phyloP scores from a whole-genome alignment of 805 yeast genomes.

The Ogataea degrootiae region DNA sequence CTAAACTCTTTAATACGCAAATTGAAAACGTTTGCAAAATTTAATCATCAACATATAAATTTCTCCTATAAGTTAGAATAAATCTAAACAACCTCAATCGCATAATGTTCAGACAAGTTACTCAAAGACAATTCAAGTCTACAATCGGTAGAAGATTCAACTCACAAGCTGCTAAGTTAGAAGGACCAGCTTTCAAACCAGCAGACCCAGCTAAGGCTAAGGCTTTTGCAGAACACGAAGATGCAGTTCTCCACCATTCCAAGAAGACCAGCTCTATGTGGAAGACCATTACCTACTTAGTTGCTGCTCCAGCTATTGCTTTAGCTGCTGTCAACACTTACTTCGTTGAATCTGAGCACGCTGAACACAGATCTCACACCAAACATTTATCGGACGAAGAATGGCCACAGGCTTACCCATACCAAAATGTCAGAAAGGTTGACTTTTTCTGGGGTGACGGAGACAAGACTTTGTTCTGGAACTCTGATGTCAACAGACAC shows the following conservation, averaged over 20 bases:
- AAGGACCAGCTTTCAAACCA: constrained; percentile 42
- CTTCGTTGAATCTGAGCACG: constrained; percentile 81
- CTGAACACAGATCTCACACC: constrained; percentile 80
- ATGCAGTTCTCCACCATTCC: constrained; percentile 77
- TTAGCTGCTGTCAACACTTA: constrained; percentile 76
- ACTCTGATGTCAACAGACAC: constrained; percentile 86
- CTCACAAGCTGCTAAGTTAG: constrained; percentile 20
- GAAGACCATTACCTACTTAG: constrained; percentile 76
- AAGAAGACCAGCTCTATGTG: constrained; percentile 69
- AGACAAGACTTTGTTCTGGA: constrained; percentile 97
- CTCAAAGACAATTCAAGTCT: constrained; percentile 26
- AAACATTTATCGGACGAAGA: constrained; percentile 77
- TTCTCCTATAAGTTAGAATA: not conserved
- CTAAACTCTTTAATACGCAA: too few relatives aligned
- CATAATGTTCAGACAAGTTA: constrained; percentile 42
- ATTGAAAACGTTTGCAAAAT: too few relatives aligned
- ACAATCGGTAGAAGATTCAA: constrained; percentile 30
- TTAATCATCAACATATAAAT: too few relatives aligned
- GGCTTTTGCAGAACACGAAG: constrained; percentile 56
- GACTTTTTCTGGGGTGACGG: constrained; percentile 99
- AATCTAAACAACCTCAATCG: not conserved
- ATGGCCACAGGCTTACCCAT: constrained; percentile 88
- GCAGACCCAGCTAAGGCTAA: constrained; percentile 62
- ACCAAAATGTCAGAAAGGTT: constrained; percentile 83
- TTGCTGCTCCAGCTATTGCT: constrained; percentile 79